Evolutionary conservation across 768 basidiomycete species (phyloP), one percentile per base, ranked within the genome.

Genomic region (Collybia sordida): DNA sequence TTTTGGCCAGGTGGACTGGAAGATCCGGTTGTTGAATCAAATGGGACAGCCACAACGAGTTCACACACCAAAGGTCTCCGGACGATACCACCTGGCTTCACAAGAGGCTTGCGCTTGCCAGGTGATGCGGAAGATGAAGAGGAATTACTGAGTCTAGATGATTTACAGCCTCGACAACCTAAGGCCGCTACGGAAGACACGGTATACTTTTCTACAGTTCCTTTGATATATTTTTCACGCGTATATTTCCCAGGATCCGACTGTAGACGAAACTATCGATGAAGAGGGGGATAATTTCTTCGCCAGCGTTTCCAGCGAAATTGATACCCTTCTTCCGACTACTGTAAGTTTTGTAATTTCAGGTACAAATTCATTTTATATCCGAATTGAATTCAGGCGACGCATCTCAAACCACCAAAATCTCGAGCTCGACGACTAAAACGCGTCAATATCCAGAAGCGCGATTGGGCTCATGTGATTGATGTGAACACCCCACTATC

Each of bases 381-480:
- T 42, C 37, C 47, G 53, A 37, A 49, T 4, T 43, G 25, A 37
- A 50, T 34, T 2, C 58, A 88, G 83, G 77, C 78, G 42, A 73
- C 79, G 11, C 79, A 84, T 60, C 68, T 90, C 19, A 81, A 76
- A 42, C 81, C 86, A 15, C 62, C 75, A 34, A 74, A 74, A 45
- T 22, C 23, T 17, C 53, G 78, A 1, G 56, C 64, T n/a, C 72
- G 72, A 31, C 71, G 72, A 39, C 53, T 65, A 15, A 76, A 72
- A 56, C 73, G 76, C 24, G 57, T 72, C 2, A 73, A 78, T 41
- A 61, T 82, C 3, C 82, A 83, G 50, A 95, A 95, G 69, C 88
- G 90, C 42, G 93, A 98, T 55, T 99, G 97, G 97, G 97, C 97
- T 1, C 97, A 98, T 74, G 89, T 93, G 22, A 91, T 98, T 23